Conservation (phyloP, 441 rosid genomes). For the Euphorbia corollata region DNA sequence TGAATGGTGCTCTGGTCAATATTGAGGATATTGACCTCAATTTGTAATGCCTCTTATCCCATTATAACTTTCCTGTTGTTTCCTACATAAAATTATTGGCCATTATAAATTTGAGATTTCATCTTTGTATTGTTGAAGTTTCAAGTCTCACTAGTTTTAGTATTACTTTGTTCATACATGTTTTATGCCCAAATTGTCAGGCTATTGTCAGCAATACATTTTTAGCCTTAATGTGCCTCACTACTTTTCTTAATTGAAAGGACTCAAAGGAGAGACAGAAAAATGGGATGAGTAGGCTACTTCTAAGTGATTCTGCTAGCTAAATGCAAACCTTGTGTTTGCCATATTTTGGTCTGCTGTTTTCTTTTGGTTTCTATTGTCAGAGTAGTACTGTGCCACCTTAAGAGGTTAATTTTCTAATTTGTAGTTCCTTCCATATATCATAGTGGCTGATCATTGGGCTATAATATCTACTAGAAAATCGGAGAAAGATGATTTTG, state of each 20-base stretch:
- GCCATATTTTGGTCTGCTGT: background rate
- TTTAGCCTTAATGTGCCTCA: background rate
- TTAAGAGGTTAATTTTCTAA: conserved; percentile 2
- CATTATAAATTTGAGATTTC: conserved; percentile 1
- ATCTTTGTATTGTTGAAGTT: conserved; percentile 8
- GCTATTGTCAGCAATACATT: background rate
- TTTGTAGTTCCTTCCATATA: background rate
- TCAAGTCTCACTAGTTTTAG: background rate
- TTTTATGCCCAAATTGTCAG: background rate
- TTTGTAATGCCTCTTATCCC: conserved; percentile 51
- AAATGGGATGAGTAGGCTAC: background rate
- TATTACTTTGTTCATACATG: background rate
- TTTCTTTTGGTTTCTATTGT: background rate
- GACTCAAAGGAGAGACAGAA: background rate
- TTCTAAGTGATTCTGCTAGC: background rate
- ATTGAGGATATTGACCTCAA: conserved; percentile 92
- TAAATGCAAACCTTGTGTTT: background rate
- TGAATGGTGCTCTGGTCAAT: conserved; percentile 95
- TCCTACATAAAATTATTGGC: conserved; percentile 17
- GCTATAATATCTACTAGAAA: background rate
- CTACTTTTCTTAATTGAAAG: background rate
- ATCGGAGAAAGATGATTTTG: background rate
- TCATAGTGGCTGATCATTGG: background rate
- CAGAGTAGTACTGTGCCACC: background rate
- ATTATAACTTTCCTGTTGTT: conserved; percentile 6